Conservation (phyloP, 176 grass and related monocot species). For the Ampelocalamus luodianensis region DNA sequence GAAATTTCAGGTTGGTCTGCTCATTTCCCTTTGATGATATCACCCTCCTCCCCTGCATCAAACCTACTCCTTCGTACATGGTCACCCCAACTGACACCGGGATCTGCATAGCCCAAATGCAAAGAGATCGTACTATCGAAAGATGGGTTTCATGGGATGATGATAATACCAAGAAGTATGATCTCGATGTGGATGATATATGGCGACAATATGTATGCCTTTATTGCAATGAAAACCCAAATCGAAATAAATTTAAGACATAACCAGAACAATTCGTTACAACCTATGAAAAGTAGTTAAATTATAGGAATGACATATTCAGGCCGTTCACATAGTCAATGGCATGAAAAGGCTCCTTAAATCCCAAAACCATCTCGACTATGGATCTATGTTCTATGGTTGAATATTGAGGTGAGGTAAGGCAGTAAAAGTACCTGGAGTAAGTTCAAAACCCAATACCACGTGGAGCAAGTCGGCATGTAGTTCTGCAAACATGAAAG, state of each 20-base stretch:
- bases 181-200: not conserved
- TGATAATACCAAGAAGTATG: not conserved
- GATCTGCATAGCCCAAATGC: slow-evolving; percentile 45
- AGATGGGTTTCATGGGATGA: not conserved
- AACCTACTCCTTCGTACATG: slow-evolving; percentile 59
- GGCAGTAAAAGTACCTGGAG: slow-evolving; percentile 61
- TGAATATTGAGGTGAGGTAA: not conserved
- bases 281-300: not conserved
- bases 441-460: slow-evolving; percentile 74
- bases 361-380: not conserved
- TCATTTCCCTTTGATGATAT: slow-evolving; percentile 61
- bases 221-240: not conserved
- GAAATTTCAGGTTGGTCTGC: slow-evolving; percentile 38
- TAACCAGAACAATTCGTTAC: not conserved
- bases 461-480: slow-evolving; percentile 57
- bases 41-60: slow-evolving; percentile 61
- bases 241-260: not conserved
- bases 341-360: slow-evolving; percentile 1
- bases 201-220: not conserved
- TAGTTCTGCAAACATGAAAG: slow-evolving; percentile 54
- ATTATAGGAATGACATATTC: not conserved
- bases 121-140: not conserved
- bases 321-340: not conserved
- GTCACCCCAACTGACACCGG: slow-evolving; percentile 63
- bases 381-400: not conserved